Percentiles rank a stretch among this genome's conserved stretches.
phyloP scores from a whole-genome alignment of 2,329 filamentous ascomycete genomes.

The Furcasterigmium furcatum region DNA sequence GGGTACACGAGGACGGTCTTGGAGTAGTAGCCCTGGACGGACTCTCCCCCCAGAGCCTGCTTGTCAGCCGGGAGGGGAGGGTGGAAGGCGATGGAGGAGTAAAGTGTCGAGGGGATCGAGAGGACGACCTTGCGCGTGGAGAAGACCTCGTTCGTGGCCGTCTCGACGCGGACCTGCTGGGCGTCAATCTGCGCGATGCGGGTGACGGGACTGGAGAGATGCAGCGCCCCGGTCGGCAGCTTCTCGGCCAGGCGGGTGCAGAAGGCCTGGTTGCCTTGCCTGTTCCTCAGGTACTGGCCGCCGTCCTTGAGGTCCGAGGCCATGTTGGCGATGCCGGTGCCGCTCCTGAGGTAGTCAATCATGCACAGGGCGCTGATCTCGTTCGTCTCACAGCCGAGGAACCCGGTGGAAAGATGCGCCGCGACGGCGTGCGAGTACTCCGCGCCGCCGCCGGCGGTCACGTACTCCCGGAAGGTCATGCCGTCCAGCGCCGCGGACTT shows the following conservation, averaged over 20 bases:
- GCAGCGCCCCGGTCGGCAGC: constrained; percentile 22
- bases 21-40: constrained; percentile 42
- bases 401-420: constrained; percentile 42
- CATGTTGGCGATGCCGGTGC: constrained; percentile 48
- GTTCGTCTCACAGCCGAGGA: constrained; percentile 45
- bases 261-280: constrained; percentile 42
- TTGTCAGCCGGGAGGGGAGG: constrained; percentile 42
- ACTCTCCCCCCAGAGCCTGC: constrained; percentile 23
- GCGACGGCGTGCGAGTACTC: constrained; percentile 28
- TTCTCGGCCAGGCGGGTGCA: constrained; percentile 28
- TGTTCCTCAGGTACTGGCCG: constrained; percentile 45
- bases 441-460: constrained; percentile 16
- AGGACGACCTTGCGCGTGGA: constrained; percentile 41
- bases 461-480: constrained; percentile 23
- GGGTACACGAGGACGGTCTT: constrained; percentile 45
- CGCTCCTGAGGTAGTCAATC: constrained; percentile 51
- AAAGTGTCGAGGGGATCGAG: constrained; percentile 42
- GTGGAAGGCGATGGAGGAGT: constrained; percentile 40
- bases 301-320: constrained; percentile 48
- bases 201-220: constrained; percentile 25
- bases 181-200: constrained; percentile 20
- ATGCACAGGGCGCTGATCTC: constrained; percentile 51
- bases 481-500: constrained; percentile 15
- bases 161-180: background rate
- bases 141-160: constrained; percentile 20